Conservation (phyloP, 768 basidiomycete genomes). For the Filobasidium floriforme region DNA sequence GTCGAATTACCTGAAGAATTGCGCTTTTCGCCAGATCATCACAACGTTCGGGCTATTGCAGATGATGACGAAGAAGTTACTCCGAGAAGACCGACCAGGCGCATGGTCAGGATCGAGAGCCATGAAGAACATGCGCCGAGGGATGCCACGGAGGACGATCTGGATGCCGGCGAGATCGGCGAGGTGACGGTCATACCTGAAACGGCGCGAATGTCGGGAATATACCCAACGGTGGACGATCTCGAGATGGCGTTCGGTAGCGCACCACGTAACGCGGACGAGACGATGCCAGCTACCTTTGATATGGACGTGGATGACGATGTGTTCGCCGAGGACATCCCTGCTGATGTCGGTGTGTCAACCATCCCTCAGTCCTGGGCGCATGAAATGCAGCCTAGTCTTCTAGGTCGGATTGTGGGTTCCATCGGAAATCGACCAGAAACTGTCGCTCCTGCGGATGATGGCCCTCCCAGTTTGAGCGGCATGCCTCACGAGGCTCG, state of each 20-base stretch:
- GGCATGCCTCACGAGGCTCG: too few species aligned
- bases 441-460: too few species aligned
- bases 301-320: neutral
- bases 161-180: too few species aligned
- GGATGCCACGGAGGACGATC: too few species aligned
- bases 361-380: neutral
- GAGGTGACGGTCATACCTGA: too few species aligned
- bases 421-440: neutral
- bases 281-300: slow-evolving; percentile 3
- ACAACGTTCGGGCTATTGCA: neutral
- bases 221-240: too few species aligned
- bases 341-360: neutral
- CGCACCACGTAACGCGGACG: neutral
- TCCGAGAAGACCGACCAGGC: neutral
- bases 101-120: neutral
- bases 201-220: too few species aligned
- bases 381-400: neutral
- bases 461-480: too few species aligned
- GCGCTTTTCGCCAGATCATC: neutral
- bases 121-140: neutral
- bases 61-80: neutral
- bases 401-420: neutral
- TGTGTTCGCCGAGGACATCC: neutral
- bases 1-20: neutral
- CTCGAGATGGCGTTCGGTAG: too few species aligned